These are phyloP conservation scores for Debaryomyces udenii DNA, from an alignment of 1,139 yeast genomes.

Conservation along the genomic window DNA sequence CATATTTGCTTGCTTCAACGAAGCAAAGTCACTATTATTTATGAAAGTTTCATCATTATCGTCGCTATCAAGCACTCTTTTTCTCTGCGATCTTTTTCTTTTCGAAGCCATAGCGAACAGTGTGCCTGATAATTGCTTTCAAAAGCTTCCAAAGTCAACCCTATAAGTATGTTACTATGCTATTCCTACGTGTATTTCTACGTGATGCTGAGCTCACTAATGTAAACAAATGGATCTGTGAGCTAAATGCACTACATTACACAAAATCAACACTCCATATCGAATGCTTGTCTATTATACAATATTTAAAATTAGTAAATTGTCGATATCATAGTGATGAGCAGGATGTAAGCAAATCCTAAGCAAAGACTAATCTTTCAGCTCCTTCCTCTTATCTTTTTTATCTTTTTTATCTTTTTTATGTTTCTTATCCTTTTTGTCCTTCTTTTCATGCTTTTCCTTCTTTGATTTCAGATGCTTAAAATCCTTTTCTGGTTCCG, in stretches of 20 bases:
- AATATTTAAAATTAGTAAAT: constrained; percentile 5
- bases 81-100: constrained; percentile 22
- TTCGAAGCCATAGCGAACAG: constrained; percentile 13
- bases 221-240: constrained; percentile 7
- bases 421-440: constrained; percentile 30
- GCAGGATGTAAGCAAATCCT: too few species aligned
- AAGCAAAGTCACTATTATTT: constrained; percentile 43
- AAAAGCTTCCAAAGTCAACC: too few species aligned
- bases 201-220: constrained; percentile 1
- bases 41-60: constrained; percentile 35
- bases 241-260: constrained; percentile 4
- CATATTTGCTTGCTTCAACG: constrained; percentile 10
- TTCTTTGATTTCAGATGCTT: constrained; percentile 22
- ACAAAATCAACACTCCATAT: constrained; percentile 5
- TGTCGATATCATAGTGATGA: background rate
- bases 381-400: constrained; percentile 23
- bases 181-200: too few species aligned
- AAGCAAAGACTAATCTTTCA: too few species aligned
- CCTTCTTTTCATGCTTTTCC: constrained; percentile 19
- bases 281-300: constrained; percentile 9
- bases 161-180: too few species aligned
- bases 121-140: too few species aligned
- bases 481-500: constrained; percentile 19
- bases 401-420: constrained; percentile 23
- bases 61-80: constrained; percentile 16